These are phyloP conservation scores for Cichorium intybus DNA, from an alignment of 140 eudicot species.

Conservation along the genomic window DNA sequence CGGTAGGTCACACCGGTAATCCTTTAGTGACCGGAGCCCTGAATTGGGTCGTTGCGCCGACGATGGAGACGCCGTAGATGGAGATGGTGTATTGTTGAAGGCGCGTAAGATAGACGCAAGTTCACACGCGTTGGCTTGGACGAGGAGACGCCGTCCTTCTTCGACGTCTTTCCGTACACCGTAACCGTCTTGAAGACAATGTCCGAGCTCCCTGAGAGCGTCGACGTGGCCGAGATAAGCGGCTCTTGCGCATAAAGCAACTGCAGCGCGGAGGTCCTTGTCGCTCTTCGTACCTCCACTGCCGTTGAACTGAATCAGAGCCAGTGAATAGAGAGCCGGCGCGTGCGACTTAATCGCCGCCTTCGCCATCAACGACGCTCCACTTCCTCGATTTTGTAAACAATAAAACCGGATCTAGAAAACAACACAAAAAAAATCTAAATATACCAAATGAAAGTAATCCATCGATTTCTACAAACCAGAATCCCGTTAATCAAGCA, in stretches of 20 bases:
- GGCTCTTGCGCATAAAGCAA: conserved; percentile 18
- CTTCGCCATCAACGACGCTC: conserved; percentile 13
- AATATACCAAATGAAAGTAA: background rate
- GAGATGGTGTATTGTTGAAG: background rate
- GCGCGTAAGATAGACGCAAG: background rate
- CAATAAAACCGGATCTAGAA: conserved; percentile 1
- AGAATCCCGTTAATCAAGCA: background rate
- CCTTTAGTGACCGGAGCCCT: conserved; percentile 18
- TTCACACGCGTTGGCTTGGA: background rate
- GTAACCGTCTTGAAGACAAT: conserved; percentile 9
- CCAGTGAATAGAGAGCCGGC: conserved; percentile 21
- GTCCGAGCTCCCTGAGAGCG: conserved; percentile 23
- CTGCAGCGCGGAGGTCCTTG: conserved; percentile 15
- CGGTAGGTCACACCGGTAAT: conserved; percentile 9
- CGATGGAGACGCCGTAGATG: background rate
- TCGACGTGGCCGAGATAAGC: conserved; percentile 26
- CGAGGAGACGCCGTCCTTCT: conserved; percentile 1
- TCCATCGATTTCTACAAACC: background rate
- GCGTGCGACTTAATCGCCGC: conserved; percentile 15
- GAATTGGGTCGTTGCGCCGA: background rate
- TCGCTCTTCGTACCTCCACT: conserved; percentile 14
- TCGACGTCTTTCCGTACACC: conserved; percentile 5
- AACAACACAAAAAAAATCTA: background rate
- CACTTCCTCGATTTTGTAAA: conserved; percentile 12
- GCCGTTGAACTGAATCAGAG: conserved; percentile 23